Evolutionary conservation across 2,329 filamentous ascomycete species (phyloP), one percentile per base, ranked within the genome.

Genomic region (Hypoxylon sp.): DNA sequence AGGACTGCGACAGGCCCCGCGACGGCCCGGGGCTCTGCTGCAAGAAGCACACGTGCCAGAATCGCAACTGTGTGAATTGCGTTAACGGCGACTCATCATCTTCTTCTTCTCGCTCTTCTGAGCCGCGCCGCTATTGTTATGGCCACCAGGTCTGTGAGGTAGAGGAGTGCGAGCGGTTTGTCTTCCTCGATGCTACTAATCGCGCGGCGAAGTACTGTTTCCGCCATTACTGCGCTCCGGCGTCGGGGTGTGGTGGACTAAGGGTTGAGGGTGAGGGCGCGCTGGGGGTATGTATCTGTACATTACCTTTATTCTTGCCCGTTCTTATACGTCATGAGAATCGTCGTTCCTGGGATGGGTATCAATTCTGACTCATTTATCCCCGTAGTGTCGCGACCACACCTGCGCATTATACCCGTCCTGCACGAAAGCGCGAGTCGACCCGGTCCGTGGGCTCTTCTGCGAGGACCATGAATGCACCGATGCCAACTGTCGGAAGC

Each of bases 161-260:
- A 6, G 24, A n/a, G 8, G 60, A 60, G 15, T 75, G 73, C 57
- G 29, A 47, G 1, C 13, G 71, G 31, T 64, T 79, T 75, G 69
- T 76, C 74, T 66, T 79, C 69, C 59, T 80, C 72, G n/a, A 78
- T 75, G 3, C 75, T 73, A 48, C 80, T 75, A 64, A 75, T 68
- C 69, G 73, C 50, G 65, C 61, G 11, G 51, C 56, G 13, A 53
- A 35, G 46, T 73, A 55, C 59, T 75, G 73, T 63, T 70, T 63
- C 48, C 46, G 58, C 1, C 74, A 75, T 54, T 71, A 67, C 65
- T 76, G 74, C 61, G 60, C 64, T 6, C 58, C 61, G 13, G 31
- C 61, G 6, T 21, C 63, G 5, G 57, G 47, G 19, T 73, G 74
- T 60, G 69, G 37, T 1, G 56, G 63, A 2, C 48, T 55, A 37